Conservation (phyloP, 495 filamentous ascomycete genomes). For the Xanthoparmelia taractica region DNA sequence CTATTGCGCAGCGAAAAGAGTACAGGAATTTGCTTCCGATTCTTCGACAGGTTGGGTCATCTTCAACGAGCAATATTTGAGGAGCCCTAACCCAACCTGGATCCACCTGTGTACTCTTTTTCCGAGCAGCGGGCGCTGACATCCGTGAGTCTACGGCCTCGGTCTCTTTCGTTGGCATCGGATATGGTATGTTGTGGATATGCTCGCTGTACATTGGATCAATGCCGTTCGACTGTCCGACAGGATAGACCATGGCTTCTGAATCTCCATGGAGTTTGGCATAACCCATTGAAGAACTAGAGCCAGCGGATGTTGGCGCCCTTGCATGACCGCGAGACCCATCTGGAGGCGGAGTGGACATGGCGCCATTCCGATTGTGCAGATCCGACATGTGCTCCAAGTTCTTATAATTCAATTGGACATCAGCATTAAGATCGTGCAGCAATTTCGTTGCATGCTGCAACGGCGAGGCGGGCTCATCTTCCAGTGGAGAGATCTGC, state of each 20-base stretch:
- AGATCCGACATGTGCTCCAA: conserved; percentile 72
- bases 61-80: conserved; percentile 85
- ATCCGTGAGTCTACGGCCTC: conserved; percentile 43
- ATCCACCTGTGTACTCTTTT: conserved; percentile 62
- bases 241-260: conserved; percentile 81
- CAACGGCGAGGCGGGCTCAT: conserved; percentile 72
- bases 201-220: conserved; percentile 93
- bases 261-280: conserved; percentile 51
- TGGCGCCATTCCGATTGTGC: conserved; percentile 45
- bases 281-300: conserved; percentile 45
- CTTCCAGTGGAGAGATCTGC: conserved; percentile 46
- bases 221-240: conserved; percentile 81
- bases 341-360: conserved; percentile 41
- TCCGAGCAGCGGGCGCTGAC: conserved; percentile 48
- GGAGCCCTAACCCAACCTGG: conserved; percentile 77
- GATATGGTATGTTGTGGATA: conserved; percentile 85
- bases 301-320: conserved; percentile 43
- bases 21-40: conserved; percentile 93
- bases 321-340: conserved; percentile 34
- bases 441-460: conserved; percentile 87
- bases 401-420: conserved; percentile 63
- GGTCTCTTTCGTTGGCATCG: conserved; percentile 52
- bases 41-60: conserved; percentile 86
- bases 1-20: conserved; percentile 79
- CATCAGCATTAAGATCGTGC: conserved; percentile 69